These are phyloP conservation scores for Fabrea salina DNA, from an alignment of 169 alveolate species.

Conservation along the genomic window DNA sequence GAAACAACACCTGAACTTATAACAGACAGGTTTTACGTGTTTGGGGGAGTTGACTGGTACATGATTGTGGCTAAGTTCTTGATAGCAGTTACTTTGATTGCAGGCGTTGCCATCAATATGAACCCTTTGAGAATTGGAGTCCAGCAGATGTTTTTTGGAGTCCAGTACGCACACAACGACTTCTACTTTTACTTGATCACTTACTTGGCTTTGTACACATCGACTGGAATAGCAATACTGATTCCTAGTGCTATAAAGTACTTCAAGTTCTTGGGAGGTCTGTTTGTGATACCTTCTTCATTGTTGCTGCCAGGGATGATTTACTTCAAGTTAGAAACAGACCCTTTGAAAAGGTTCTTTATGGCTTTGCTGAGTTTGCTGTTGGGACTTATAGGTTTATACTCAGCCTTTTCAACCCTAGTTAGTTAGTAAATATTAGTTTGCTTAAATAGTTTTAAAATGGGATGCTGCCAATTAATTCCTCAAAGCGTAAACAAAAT, in stretches of 20 bases:
- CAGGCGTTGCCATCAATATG: background rate
- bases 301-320: background rate
- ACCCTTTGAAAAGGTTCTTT: no score
- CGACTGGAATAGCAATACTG: background rate
- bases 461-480: no score
- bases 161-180: background rate
- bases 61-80: background rate
- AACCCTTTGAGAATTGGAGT: background rate
- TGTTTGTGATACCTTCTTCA: background rate
- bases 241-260: background rate
- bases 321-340: no score
- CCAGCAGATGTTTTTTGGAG: background rate
- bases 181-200: background rate
- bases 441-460: no score
- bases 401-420: no score
- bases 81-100: background rate
- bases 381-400: no score
- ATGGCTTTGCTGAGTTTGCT: no score
- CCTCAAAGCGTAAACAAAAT: no score
- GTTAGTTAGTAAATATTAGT: no score
- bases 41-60: background rate
- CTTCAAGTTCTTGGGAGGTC: background rate
- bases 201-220: background rate
- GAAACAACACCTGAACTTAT: background rate
- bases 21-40: background rate